phyloP scores from a whole-genome alignment of 2,329 filamentous ascomycete species.

The Pestalotiopsis sp. region DNA sequence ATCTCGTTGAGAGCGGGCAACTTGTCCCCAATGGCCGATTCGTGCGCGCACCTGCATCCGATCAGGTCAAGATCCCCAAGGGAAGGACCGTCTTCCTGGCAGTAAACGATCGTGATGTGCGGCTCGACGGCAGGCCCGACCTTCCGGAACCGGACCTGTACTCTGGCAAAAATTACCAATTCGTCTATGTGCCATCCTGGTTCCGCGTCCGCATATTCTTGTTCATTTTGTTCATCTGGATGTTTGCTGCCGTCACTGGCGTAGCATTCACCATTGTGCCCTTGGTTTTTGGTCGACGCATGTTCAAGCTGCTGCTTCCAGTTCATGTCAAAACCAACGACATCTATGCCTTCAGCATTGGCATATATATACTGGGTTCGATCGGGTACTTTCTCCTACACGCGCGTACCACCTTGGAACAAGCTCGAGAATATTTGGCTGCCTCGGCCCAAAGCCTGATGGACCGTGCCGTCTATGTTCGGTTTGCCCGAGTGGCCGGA shows the following conservation, averaged over 20 bases:
- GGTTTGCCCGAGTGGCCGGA: slow-evolving; percentile 29
- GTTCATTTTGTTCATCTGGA: slow-evolving; percentile 90
- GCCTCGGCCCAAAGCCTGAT: slow-evolving; percentile 28
- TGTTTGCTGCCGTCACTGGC: slow-evolving; percentile 88
- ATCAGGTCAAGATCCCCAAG: slow-evolving; percentile 93
- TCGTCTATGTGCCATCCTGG: slow-evolving; percentile 81
- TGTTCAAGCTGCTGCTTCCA: slow-evolving; percentile 77
- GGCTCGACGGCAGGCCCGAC: slow-evolving; percentile 66
- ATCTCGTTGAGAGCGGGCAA: slow-evolving; percentile 51
- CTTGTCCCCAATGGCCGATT: slow-evolving; percentile 76
- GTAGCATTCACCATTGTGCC: slow-evolving; percentile 85
- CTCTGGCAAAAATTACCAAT: slow-evolving; percentile 64
- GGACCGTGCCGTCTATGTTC: slow-evolving; percentile 33
- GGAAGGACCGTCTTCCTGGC: slow-evolving; percentile 79
- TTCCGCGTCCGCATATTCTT: slow-evolving; percentile 80
- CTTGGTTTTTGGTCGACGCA: slow-evolving; percentile 77
- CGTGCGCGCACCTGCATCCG: slow-evolving; percentile 90
- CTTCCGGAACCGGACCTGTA: slow-evolving; percentile 53
- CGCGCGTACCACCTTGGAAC: slow-evolving; percentile 40
- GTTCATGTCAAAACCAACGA: slow-evolving; percentile 81
- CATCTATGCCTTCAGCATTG: slow-evolving; percentile 93
- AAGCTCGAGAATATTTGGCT: slow-evolving; percentile 33
- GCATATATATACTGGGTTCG: slow-evolving; percentile 79
- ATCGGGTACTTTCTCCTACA: slow-evolving; percentile 65
- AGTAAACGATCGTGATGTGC: slow-evolving; percentile 68